These are phyloP conservation scores for Tolypocladium album DNA, from an alignment of 2,329 filamentous ascomycete species.

Conservation along the genomic window DNA sequence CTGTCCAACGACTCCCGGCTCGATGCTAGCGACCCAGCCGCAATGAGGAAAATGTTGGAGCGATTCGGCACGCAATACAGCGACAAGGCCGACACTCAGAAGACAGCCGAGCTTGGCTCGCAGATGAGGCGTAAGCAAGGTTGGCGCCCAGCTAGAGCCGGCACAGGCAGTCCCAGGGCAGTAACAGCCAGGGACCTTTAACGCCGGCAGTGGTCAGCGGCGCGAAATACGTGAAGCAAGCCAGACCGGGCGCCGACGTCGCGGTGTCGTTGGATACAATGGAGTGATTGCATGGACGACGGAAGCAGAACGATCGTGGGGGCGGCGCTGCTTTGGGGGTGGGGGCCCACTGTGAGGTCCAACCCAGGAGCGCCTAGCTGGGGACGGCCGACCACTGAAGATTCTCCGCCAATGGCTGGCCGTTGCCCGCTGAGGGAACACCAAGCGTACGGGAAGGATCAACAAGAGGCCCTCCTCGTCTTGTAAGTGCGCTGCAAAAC, in stretches of 20 bases:
- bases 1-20: background rate
- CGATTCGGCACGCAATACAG: background rate
- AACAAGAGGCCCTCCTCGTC: too few species aligned
- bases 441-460: too few species aligned
- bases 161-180: too few species aligned
- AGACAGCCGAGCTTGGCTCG: background rate
- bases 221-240: background rate
- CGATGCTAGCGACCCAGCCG: background rate
- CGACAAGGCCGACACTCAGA: background rate
- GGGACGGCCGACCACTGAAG: background rate
- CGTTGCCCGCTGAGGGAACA: background rate
- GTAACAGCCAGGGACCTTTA: background rate
- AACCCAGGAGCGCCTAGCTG: background rate
- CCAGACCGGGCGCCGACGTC: background rate
- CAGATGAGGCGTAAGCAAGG: background rate
- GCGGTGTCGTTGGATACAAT: background rate
- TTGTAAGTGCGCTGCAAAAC: too few species aligned
- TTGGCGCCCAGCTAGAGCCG: background rate
- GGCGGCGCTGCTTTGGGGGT: background rate
- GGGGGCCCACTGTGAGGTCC: background rate
- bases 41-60: background rate
- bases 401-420: constrained; percentile 1
- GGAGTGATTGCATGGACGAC: background rate
- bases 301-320: background rate
- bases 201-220: background rate